Evolutionary conservation across 108 stramenopile genomes (phyloP).

Genomic region (Discostella pseudostelligera): DNA sequence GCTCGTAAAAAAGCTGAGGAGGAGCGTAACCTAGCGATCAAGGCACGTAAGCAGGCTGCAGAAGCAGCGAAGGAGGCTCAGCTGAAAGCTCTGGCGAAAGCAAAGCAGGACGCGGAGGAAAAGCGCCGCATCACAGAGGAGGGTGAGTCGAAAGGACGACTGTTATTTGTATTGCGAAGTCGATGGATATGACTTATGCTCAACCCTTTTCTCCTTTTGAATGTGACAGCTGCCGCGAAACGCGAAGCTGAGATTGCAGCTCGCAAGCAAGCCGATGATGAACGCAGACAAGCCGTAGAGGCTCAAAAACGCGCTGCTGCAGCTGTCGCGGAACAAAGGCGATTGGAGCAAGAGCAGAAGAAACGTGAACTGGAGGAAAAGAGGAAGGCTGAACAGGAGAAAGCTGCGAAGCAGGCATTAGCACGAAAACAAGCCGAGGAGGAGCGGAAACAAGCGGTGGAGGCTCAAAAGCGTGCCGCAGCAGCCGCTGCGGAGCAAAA

Average conservation of each 20-base stretch:
- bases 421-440: constrained; percentile 30
- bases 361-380: constrained; percentile 19
- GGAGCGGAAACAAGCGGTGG: constrained; percentile 25
- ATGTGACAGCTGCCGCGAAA: neutral
- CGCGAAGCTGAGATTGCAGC: constrained; percentile 17
- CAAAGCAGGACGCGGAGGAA: constrained; percentile 4
- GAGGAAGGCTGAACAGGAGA: constrained; percentile 10
- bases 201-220: neutral
- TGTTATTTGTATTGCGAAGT: too few species aligned
- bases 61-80: constrained; percentile 33
- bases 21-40: constrained; percentile 3
- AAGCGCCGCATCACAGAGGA: constrained; percentile 1
- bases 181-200: neutral
- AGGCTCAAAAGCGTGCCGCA: constrained; percentile 17
- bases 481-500: constrained; percentile 15
- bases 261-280: constrained; percentile 27
- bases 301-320: constrained; percentile 21
- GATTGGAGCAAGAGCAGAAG: constrained; percentile 5
- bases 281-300: constrained; percentile 26
- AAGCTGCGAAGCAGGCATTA: constrained; percentile 14
- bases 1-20: constrained; percentile 14
- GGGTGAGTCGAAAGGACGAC: constrained; percentile 1
- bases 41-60: constrained; percentile 11
- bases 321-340: constrained; percentile 8
- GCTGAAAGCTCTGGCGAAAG: constrained; percentile 13